Evolutionary conservation across 805 yeast species (phyloP), one percentile per base, ranked within the genome.

Genomic region (Lipomyces orientalis): DNA sequence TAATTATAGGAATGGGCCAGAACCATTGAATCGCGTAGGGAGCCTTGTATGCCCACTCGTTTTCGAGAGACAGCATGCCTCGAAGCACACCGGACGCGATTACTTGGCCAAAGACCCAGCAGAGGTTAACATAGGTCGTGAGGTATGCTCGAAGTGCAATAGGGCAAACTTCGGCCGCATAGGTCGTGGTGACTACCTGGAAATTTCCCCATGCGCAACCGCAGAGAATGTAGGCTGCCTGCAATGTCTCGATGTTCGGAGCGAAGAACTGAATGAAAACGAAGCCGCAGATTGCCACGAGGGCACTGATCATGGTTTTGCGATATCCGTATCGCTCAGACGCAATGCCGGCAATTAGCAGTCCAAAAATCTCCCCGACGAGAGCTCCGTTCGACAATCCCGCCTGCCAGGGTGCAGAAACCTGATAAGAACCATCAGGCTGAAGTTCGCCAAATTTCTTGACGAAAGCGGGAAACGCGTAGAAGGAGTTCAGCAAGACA

Each of bases 121-220:
- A 25, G 29, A 25, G 29, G 3, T 25, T 25, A 3, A 25, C 29
- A 25, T 25, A 25, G 29, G 29, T 25, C 29, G 29, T 25, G 29
- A 25, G 29, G 29, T 25, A 25, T 25, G 29, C 29, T 70, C 89
- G 79, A 64, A 86, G 77, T 12, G 81, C 81, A 16, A 83, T 73
- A 0, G 88, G 89, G 67, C 86, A 80, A 51, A 85, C 85, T 73
- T 86, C 89, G 16, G 86, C 79, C 19, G 88, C 86, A 73, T 86
- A 86, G 4, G 86, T 76, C 12, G 85, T 83, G 2, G 86, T 79
- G 72, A 86, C 74, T 39, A 85, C 80, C 66, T 82, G 85, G 73
- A 85, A 85, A n/a, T n/a, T n/a, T n/a, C n/a, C n/a, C n/a, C 19
- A 80, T 79, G 64, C 89, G 88, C 86, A 87, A 86, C n/a, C n/a